phyloP scores from a whole-genome alignment of 345 rosid species.

The Raphanus sativus region DNA sequence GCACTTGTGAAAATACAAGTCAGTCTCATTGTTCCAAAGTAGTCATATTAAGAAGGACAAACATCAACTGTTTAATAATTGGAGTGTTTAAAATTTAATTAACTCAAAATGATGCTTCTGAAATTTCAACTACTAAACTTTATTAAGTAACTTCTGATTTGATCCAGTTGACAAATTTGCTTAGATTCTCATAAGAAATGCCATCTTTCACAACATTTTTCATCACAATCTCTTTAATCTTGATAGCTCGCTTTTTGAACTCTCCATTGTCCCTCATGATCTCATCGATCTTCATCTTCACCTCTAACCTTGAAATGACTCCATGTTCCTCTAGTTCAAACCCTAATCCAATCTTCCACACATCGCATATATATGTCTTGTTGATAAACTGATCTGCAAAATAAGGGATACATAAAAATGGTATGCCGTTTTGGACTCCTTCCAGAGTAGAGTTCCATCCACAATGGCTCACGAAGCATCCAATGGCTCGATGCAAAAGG shows the following conservation, averaged over 20 bases:
- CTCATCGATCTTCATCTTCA: conserved; percentile 39
- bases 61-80: no score
- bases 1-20: background rate
- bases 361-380: conserved; percentile 42
- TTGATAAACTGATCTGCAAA: conserved; percentile 49
- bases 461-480: conserved; percentile 56
- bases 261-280: conserved; percentile 27
- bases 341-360: conserved; percentile 51
- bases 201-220: conserved; percentile 33
- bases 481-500: conserved; percentile 40
- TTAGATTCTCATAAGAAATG: conserved; percentile 26
- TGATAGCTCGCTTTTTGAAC: conserved; percentile 21
- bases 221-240: conserved; percentile 29
- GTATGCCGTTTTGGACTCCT: conserved; percentile 50
- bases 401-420: conserved; percentile 56
- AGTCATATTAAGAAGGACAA: no score
- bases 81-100: no score
- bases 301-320: conserved; percentile 24
- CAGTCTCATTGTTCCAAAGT: background rate
- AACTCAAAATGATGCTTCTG: background rate
- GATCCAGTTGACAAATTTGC: conserved; percentile 34
- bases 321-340: conserved; percentile 38
- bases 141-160: conserved; percentile 17
- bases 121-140: background rate
- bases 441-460: conserved; percentile 70